These are phyloP conservation scores for Asterophora parasitica DNA, from an alignment of 768 basidiomycete species.

Conservation along the genomic window DNA sequence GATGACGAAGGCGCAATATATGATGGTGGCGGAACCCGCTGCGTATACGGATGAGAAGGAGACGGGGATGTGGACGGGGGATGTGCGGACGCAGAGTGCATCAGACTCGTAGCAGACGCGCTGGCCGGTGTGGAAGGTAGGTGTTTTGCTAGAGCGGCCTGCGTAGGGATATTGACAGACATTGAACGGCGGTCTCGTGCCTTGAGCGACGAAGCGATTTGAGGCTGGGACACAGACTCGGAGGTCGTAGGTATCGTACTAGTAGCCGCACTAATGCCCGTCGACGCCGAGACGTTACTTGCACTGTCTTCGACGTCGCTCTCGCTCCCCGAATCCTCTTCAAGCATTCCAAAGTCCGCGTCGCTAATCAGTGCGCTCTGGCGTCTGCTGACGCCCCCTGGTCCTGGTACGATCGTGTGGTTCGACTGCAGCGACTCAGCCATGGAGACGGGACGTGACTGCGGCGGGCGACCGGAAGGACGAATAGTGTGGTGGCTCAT, in stretches of 20 bases:
- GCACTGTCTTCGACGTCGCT: conserved; percentile 4
- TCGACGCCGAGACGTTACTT: too few relatives aligned
- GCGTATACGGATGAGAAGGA: not conserved
- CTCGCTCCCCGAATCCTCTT: conserved; percentile 35
- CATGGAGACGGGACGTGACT: conserved; percentile 74
- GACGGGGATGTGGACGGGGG: conserved; percentile 16
- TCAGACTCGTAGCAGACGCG: conserved; percentile 27
- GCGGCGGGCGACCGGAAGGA: conserved; percentile 40
- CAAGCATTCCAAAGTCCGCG: conserved; percentile 60
- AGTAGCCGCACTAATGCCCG: too few relatives aligned
- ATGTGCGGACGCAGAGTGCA: conserved; percentile 32
- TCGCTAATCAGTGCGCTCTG: conserved; percentile 66
- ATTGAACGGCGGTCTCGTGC: conserved; percentile 57
- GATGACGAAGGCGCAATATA: too few relatives aligned
- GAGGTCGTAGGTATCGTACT: too few relatives aligned
- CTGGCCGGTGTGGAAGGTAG: conserved; percentile 23
- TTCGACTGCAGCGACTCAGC: conserved; percentile 74
- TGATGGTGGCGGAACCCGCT: too few relatives aligned
- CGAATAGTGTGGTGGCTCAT: conserved; percentile 72
- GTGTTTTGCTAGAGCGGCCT: conserved; percentile 17
- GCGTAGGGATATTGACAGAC: conserved; percentile 50
- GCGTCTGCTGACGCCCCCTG: conserved; percentile 41
- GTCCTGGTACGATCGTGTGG: conserved; percentile 58
- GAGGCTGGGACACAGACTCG: conserved; percentile 13
- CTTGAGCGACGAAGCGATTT: conserved; percentile 37